Evolutionary conservation across 2,329 filamentous ascomycete species (phyloP), one percentile per base, ranked within the genome.

Genomic region (Knoxdaviesia proteae): DNA sequence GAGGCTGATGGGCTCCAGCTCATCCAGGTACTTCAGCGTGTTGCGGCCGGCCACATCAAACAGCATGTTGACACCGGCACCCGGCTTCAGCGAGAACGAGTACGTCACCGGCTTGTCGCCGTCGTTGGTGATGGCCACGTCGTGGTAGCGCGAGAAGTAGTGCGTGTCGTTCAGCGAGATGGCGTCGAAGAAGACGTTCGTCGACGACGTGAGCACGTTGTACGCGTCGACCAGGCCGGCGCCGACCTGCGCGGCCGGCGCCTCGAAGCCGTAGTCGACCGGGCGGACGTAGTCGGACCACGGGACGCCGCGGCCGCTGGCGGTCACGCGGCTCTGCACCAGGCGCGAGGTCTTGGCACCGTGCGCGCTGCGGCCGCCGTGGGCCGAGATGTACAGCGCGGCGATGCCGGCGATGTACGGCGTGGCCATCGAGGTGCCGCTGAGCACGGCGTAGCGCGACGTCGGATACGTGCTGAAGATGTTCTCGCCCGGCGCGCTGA

Each of bases 81-180:
- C 58, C 1, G 60, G 53, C 39, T 67, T 20, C 20, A 20, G 20
- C 20, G 20, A 20, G 20, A 20, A 20, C 20, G 20, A 20, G 54
- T 74, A 76, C 5, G 65, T 67, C 41, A 73, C 53, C 0, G 60
- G 53, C 30, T 60, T 57, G 10, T 54, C 54, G 39, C 67, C 69
- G 5, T 60, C 59, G 58, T 79, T 80, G 49, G 56, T 62, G 48
- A 80, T 61, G 36, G 60, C 65, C 51, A 79, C 74, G 47, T 65
- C 64, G 38, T 65, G 57, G 2, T 57, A 59, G 7, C 59, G 54
- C 39, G 54, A 53, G 47, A 74, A 67, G 59, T 77, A 53, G 48
- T 71, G 68, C 0, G 72, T 74, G 53, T 80, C 74, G 52, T 79
- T 78, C 57, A 78, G 77, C 4, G 69, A 65, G 9, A 80, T 56